Evolutionary conservation across 192 early-diverging fungal genomes (phyloP).

Genomic region (Coemansia biformis): DNA sequence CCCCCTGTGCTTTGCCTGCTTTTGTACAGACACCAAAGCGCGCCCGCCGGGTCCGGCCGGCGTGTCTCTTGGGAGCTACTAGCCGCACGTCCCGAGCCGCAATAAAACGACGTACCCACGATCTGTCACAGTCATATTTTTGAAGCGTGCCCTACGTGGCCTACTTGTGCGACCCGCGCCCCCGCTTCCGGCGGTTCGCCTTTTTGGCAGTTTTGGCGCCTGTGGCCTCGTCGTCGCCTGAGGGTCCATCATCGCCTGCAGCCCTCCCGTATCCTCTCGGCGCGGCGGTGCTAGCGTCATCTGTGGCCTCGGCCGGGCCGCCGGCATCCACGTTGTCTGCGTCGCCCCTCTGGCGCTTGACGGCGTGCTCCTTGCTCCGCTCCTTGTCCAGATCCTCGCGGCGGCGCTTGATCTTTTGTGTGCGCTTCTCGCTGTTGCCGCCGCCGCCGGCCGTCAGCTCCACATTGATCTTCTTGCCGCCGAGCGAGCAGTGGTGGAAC

Average conservation of each 20-base stretch:
- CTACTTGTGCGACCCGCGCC: no score
- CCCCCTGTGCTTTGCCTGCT: no score
- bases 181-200: constrained; percentile 42
- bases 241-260: neutral
- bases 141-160: no score
- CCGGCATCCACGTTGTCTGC: neutral
- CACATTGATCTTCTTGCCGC: constrained; percentile 64
- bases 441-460: constrained; percentile 71
- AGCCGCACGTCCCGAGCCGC: neutral
- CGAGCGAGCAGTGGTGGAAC: constrained; percentile 60
- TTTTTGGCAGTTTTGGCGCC: constrained; percentile 37
- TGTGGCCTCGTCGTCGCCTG: constrained; percentile 3
- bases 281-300: no score
- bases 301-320: neutral
- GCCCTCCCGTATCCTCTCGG: constrained; percentile 1
- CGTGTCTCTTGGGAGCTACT: constrained; percentile 1
- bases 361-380: constrained; percentile 12
- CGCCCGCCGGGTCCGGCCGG: neutral
- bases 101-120: neutral
- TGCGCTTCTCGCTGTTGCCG: constrained; percentile 53
- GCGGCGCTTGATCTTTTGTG: constrained; percentile 30
- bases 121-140: no score
- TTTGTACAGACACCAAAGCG: no score
- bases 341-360: constrained; percentile 21
- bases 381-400: constrained; percentile 40